Evolutionary conservation across 768 basidiomycete genomes (phyloP).

Genomic region (Lyophyllum semitale): DNA sequence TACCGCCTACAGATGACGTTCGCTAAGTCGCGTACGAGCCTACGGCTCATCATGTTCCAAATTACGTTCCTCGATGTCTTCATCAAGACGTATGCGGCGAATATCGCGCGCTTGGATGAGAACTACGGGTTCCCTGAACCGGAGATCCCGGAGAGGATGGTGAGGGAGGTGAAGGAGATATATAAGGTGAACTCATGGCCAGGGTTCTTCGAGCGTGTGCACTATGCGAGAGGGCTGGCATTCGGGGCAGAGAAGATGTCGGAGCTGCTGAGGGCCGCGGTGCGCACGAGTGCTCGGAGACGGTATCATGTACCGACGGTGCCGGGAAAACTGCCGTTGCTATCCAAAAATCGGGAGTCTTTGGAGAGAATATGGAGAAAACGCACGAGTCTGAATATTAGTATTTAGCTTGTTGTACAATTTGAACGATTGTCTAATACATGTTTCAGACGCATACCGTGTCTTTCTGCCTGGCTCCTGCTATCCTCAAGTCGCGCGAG

Average conservation of each 20-base stretch:
- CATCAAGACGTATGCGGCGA: constrained; percentile 32
- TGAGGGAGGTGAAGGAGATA: constrained; percentile 44
- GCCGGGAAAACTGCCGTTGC: neutral
- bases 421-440: neutral
- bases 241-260: constrained; percentile 36
- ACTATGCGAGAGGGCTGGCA: constrained; percentile 26
- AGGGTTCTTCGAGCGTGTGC: constrained; percentile 38
- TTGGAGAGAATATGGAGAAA: constrained; percentile 1
- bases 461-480: neutral
- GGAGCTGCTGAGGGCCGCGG: constrained; percentile 36
- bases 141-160: constrained; percentile 39
- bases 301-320: neutral
- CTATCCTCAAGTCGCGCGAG: neutral
- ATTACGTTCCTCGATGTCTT: constrained; percentile 43
- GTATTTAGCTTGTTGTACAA: no score
- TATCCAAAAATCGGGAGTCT: neutral
- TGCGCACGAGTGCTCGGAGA: constrained; percentile 29
- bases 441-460: neutral
- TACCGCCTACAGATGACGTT: constrained; percentile 43
- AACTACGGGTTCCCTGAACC: constrained; percentile 46
- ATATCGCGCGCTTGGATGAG: constrained; percentile 33
- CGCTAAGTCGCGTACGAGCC: constrained; percentile 35
- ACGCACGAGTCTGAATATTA: neutral
- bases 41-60: constrained; percentile 48
- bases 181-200: constrained; percentile 43